A percentile compares a stretch with the other conserved stretches of the same genome.
phyloP scores from a whole-genome alignment of 1,284 basidiomycete genomes.

The Microbotryum scabiosae region DNA sequence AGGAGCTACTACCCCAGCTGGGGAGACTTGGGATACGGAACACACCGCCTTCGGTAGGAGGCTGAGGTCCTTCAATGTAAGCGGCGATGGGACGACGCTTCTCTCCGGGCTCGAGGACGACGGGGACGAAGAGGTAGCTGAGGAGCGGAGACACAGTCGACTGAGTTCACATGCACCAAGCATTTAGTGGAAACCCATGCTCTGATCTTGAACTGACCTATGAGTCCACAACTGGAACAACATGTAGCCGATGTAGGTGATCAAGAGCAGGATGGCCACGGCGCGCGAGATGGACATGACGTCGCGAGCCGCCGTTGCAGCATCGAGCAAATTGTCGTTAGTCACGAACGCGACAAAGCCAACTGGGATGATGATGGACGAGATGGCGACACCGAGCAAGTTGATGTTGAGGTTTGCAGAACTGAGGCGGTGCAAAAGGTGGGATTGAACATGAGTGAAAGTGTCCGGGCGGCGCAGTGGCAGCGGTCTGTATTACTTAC shows the following conservation, averaged over 20 bases:
- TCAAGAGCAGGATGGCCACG: slow-evolving; percentile 52
- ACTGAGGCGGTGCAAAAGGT: slow-evolving; percentile 41
- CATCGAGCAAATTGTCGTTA: slow-evolving; percentile 18
- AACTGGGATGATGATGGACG: slow-evolving; percentile 61
- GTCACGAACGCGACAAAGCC: slow-evolving; percentile 49
- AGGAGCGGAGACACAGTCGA: slow-evolving; percentile 38
- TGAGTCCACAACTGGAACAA: slow-evolving; percentile 49
- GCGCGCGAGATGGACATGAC: slow-evolving; percentile 43
- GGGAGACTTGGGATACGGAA: slow-evolving; percentile 37
- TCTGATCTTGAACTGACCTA: slow-evolving; percentile 39
- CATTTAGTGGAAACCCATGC: slow-evolving; percentile 45
- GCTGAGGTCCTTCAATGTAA: slow-evolving; percentile 34
- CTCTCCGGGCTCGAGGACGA: slow-evolving; percentile 15
- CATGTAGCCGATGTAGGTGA: slow-evolving; percentile 46
- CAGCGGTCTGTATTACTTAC: no score
- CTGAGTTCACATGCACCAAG: slow-evolving; percentile 9
- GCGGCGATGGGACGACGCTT: slow-evolving; percentile 20
- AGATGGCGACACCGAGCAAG: slow-evolving; percentile 65
- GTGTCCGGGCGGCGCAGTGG: no score
- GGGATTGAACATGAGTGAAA: no score
- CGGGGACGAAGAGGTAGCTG: slow-evolving; percentile 34
- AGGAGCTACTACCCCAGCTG: slow-evolving; percentile 35
- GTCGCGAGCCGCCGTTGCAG: slow-evolving; percentile 38
- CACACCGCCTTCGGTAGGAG: slow-evolving; percentile 33
- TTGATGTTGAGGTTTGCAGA: slow-evolving; percentile 74